Base-by-base conservation (phyloP, 345 rosid genomes). In the Syzygium grande region DNA sequence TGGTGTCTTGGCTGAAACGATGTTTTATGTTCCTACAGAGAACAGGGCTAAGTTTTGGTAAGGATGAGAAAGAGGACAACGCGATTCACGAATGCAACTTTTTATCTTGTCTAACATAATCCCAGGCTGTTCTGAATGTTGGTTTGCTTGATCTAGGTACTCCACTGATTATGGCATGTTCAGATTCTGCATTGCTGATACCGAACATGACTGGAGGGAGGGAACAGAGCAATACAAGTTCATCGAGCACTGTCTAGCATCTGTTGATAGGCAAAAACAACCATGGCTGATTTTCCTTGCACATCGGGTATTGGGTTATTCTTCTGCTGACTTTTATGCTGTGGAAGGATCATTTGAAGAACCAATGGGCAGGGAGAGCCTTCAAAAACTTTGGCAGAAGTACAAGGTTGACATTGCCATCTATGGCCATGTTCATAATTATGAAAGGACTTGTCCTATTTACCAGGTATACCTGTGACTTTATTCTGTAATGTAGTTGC, bases 321-420 rank as follows among this genome's bases (percentile, higher is more conserved):
- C 98, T 52, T 91, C 94, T 15, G 88, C 90, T 86, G 89, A 89
- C 27, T 94, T 93, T 93, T 92, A 95, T 86, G 95, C 88, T 34
- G 34, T 51, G 46, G 94, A 94, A 86, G 98, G 96, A 54, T 87
- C 94, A 3, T 96, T 90, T 88, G 95, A 90, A 84, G 95, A 95
- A 90, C 96, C 96, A 53, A 94, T 94, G 95, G 96, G 95, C 87
- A 92, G 97, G 90, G 99, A 96, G 21, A 92, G 95, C 91, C 78
- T 96, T 89, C 99, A 96, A 90, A 94, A 90, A 88, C 94, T 96
- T 21, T 96, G 98, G 98, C 97, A 95, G 91, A 96, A 94, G 88
- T 93, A 94, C 92, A 95, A 92, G 90, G 99, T 96, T 1, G 98
- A 95, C 92, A 90, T 95, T 49, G 97, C 96, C 55, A 88, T 94